These are phyloP conservation scores for Lactarius deliciosus DNA, from an alignment of 768 basidiomycete species.

Conservation along the genomic window DNA sequence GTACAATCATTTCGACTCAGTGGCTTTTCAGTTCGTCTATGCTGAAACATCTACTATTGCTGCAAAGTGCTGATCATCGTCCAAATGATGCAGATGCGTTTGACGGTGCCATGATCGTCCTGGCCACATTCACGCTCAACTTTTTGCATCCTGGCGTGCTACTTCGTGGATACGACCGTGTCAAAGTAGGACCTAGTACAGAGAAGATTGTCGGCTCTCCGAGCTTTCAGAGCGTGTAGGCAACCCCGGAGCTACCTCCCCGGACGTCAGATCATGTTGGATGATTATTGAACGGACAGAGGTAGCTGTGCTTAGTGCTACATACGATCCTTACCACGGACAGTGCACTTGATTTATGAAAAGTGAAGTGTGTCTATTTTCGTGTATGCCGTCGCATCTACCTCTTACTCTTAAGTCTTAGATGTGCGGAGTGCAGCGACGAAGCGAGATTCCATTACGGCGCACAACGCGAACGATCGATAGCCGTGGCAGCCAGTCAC, in stretches of 20 bases:
- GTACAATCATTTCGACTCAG: slow-evolving; percentile 21
- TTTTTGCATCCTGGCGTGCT: slow-evolving; percentile 23
- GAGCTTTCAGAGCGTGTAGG: background rate
- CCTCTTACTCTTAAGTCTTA: background rate
- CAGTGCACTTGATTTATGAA: background rate
- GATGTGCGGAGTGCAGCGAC: background rate
- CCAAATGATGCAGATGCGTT: slow-evolving; percentile 7
- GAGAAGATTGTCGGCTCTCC: background rate
- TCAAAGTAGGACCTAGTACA: background rate
- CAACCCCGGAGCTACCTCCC: background rate
- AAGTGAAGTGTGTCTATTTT: background rate
- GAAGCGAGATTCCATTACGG: too few species aligned
- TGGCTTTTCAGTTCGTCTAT: slow-evolving; percentile 22
- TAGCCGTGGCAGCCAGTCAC: too few species aligned
- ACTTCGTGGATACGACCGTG: slow-evolving; percentile 6
- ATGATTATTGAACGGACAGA: background rate
- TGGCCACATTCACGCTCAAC: slow-evolving; percentile 20
- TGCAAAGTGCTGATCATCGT: background rate
- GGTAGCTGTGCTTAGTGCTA: background rate
- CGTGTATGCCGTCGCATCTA: background rate
- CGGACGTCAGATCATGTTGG: background rate
- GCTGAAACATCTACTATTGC: too few species aligned
- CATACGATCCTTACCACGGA: background rate
- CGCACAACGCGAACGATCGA: too few species aligned
- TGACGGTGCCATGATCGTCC: slow-evolving; percentile 20